Evolutionary conservation across 345 rosid genomes (phyloP).

Genomic region (Eucalyptus urophylla): DNA sequence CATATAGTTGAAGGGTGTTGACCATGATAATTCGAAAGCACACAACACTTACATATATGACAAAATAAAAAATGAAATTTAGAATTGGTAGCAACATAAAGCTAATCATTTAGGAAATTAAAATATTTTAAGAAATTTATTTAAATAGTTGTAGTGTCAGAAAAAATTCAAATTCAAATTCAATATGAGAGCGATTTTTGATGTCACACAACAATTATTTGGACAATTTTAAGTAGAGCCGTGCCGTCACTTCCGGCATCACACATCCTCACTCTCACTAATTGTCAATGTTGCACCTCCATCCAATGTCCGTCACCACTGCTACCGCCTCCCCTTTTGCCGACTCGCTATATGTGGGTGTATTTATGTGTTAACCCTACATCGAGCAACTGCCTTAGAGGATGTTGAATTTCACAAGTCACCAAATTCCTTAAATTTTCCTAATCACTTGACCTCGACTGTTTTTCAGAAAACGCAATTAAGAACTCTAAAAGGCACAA

Average conservation of each 20-base stretch:
- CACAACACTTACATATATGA: background rate
- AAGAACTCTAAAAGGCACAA: background rate
- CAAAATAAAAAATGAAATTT: background rate
- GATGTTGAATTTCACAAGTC: background rate
- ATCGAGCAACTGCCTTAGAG: background rate
- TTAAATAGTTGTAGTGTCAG: background rate
- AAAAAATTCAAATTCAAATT: background rate
- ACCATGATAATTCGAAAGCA: background rate
- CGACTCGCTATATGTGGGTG: background rate
- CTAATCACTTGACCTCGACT: background rate
- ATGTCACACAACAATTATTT: background rate
- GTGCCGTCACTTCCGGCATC: fast-evolving
- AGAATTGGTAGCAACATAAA: background rate
- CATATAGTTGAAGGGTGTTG: background rate
- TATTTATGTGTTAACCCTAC: background rate
- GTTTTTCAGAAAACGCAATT: fast-evolving
- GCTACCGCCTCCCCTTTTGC: background rate
- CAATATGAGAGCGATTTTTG: background rate
- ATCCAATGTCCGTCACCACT: background rate
- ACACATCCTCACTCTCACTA: background rate
- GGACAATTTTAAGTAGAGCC: background rate
- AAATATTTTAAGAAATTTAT: background rate
- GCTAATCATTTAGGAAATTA: background rate
- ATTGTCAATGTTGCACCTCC: background rate
- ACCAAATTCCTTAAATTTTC: background rate